Conservation (phyloP, 2,329 filamentous ascomycete species). For the Fusarium albosuccineum region DNA sequence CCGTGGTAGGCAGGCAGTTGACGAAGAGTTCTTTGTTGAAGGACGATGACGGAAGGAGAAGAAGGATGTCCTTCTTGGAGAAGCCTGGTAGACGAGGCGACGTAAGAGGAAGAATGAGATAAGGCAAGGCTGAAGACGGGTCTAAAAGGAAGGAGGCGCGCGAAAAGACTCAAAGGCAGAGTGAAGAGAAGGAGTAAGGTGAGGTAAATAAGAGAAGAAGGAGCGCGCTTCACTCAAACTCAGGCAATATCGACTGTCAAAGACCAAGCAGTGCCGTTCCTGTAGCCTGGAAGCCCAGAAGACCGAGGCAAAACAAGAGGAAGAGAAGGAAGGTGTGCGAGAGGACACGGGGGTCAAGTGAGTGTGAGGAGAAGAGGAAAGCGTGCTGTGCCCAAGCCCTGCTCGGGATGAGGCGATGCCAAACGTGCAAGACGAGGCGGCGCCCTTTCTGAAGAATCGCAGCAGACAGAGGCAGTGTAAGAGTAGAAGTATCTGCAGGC, state of each 20-base stretch:
- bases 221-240: not conserved
- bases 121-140: not conserved
- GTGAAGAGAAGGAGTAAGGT: not conserved
- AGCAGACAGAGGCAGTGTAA: constrained; percentile 5
- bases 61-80: not conserved
- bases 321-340: not conserved
- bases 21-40: not conserved
- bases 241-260: not conserved
- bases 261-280: not conserved
- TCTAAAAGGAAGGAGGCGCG: not conserved
- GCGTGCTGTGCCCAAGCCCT: not conserved
- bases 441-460: not conserved
- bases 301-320: not conserved
- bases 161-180: not conserved
- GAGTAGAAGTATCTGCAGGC: not conserved
- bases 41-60: not conserved
- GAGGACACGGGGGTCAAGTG: not conserved
- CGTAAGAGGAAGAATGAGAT: not conserved
- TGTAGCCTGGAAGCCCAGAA: not conserved
- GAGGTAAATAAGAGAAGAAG: not conserved
- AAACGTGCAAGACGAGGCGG: not conserved
- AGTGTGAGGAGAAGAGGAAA: not conserved
- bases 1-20: not conserved
- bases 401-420: not conserved
- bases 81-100: not conserved